phyloP scores from a whole-genome alignment of 352 stramenopile species.

The Blastocystis sp. region DNA sequence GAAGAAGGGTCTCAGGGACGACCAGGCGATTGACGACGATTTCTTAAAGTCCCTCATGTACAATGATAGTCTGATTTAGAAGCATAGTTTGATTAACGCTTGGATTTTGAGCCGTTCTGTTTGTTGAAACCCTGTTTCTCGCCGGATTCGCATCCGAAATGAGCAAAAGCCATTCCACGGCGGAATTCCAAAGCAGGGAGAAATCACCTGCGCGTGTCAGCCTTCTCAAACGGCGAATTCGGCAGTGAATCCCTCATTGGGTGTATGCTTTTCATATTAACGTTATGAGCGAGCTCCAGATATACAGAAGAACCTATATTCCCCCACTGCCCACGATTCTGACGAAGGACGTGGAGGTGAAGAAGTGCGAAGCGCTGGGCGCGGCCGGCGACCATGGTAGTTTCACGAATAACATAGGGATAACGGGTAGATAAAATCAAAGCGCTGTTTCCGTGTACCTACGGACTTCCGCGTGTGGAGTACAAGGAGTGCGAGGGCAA shows the following conservation, averaged over 20 bases:
- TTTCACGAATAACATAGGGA: too few species aligned
- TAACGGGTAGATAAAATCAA: conserved; percentile 71
- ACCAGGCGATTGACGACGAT: conserved; percentile 36
- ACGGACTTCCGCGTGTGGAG: conserved; percentile 70
- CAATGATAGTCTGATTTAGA: conserved; percentile 61
- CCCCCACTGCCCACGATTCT: conserved; percentile 38
- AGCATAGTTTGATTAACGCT: not conserved
- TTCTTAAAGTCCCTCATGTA: conserved; percentile 66
- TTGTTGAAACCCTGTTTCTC: not conserved
- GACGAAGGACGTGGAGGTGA: conserved; percentile 24
- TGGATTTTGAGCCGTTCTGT: not conserved
- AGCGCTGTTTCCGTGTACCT: conserved; percentile 73
- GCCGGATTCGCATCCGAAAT: too few species aligned
- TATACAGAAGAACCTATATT: conserved; percentile 63
- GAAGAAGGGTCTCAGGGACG: conserved; percentile 15
- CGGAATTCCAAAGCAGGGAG: too few species aligned
- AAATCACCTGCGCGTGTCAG: too few species aligned
- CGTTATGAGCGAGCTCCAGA: conserved; percentile 57
- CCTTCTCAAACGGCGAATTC: not conserved
- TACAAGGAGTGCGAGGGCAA: not conserved
- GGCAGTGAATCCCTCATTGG: conserved; percentile 5
- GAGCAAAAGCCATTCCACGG: too few species aligned
- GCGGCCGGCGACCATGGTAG: conserved; percentile 36
- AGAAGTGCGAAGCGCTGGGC: conserved; percentile 49
- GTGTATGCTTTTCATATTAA: not conserved